Percentiles rank a stretch among this genome's conserved stretches.
Conservation (phyloP, 495 filamentous ascomycete genomes). For the Penicillium arizonense region DNA sequence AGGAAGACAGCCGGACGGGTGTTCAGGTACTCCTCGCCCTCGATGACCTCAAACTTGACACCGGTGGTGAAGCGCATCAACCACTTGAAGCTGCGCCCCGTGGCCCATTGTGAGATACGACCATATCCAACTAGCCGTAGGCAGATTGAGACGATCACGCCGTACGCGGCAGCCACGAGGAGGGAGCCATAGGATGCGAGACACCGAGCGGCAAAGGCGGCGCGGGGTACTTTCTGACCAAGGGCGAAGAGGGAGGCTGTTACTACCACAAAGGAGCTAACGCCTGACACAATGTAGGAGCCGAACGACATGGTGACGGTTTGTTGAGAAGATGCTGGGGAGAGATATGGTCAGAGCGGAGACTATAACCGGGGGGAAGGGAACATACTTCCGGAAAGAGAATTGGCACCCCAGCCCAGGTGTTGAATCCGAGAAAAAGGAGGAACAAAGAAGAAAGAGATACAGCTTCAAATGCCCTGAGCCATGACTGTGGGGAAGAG, state of each 20-base stretch:
- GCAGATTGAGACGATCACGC: conserved; percentile 69
- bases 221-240: conserved; percentile 51
- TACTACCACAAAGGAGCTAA: conserved; percentile 53
- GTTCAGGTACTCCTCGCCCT: conserved; percentile 63
- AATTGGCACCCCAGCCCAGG: not conserved
- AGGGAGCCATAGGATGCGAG: conserved; percentile 70
- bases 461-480: conserved; percentile 1
- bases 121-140: conserved; percentile 70
- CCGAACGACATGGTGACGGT: conserved; percentile 38
- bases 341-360: not conserved
- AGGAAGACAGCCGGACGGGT: conserved; percentile 86
- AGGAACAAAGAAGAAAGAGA: not conserved
- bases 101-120: conserved; percentile 82
- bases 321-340: not conserved
- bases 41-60: conserved; percentile 72
- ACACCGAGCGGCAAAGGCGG: conserved; percentile 68
- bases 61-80: conserved; percentile 74
- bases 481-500: conserved; percentile 11
- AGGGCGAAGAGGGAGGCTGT: conserved; percentile 58
- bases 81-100: conserved; percentile 77
- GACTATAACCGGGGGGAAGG: not conserved
- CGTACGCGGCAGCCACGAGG: conserved; percentile 65
- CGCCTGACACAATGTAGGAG: conserved; percentile 49
- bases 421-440: not conserved
- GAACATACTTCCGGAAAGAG: not conserved